A percentile compares a stretch with the other conserved stretches of the same genome.
Evolutionary conservation across 257 asterid species (phyloP).

Genomic region (Jasminum sambac): DNA sequence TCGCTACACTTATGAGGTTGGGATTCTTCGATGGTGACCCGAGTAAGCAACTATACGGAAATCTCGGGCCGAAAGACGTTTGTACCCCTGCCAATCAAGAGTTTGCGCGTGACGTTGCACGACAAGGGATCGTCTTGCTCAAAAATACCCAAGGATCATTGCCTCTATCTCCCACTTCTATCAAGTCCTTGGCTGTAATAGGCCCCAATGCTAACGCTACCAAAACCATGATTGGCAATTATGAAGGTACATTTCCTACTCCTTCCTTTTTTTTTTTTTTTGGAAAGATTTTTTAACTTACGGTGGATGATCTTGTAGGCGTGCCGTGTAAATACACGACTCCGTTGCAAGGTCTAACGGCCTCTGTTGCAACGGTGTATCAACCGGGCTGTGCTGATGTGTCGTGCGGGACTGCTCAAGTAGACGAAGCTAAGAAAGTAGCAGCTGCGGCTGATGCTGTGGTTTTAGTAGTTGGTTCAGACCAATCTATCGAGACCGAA

Average conservation of each 20-base stretch:
- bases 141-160: conserved; percentile 53
- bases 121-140: conserved; percentile 66
- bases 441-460: conserved; percentile 62
- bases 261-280: too few species aligned
- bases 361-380: conserved; percentile 48
- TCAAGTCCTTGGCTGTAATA: conserved; percentile 57
- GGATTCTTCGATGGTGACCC: conserved; percentile 79
- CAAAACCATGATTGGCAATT: conserved; percentile 62
- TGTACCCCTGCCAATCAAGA: conserved; percentile 54
- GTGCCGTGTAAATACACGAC: conserved; percentile 51
- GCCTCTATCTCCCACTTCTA: conserved; percentile 46
- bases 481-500: conserved; percentile 57
- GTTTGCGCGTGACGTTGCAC: conserved; percentile 65
- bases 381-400: conserved; percentile 41
- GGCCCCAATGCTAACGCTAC: conserved; percentile 62
- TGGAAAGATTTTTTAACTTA: neutral
- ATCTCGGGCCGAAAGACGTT: conserved; percentile 58
- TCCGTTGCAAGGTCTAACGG: conserved; percentile 50
- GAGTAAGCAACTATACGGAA: conserved; percentile 45
- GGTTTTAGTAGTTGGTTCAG: conserved; percentile 60
- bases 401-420: conserved; percentile 39
- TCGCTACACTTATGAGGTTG: conserved; percentile 60
- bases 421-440: conserved; percentile 46
- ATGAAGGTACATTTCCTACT: conserved; percentile 42
- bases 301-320: conserved; percentile 32